Evolutionary conservation across 2,329 filamentous ascomycete species (phyloP).

Genomic region (Magnaporthiopsis incrustans): DNA sequence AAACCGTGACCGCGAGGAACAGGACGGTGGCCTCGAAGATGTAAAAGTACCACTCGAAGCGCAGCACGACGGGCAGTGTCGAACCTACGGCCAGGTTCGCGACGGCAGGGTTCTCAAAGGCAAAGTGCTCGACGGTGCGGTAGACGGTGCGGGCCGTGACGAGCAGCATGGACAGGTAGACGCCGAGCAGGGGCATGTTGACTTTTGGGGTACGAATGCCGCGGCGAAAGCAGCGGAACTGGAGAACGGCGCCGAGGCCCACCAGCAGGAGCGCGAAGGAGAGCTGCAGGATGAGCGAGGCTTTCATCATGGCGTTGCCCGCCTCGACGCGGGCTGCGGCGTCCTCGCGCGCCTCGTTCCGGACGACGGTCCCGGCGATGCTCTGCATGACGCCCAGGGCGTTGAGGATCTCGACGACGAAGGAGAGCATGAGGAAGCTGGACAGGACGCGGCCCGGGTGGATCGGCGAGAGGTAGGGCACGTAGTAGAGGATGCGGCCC

Average conservation of each 20-base stretch:
- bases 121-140: conserved; percentile 39
- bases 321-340: conserved; percentile 8
- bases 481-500: conserved; percentile 51
- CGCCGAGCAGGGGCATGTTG: conserved; percentile 22
- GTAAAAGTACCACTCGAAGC: conserved; percentile 38
- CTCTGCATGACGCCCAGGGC: conserved; percentile 32
- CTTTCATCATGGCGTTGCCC: conserved; percentile 30
- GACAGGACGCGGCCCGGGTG: conserved; percentile 34
- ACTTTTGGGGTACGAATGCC: conserved; percentile 14
- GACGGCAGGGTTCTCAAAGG: conserved; percentile 23
- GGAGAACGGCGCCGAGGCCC: conserved; percentile 35
- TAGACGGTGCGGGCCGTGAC: conserved; percentile 42
- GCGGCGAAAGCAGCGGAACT: conserved; percentile 24
- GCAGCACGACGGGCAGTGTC: conserved; percentile 27
- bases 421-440: conserved; percentile 37
- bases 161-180: conserved; percentile 35
- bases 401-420: conserved; percentile 38
- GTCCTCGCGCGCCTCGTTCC: neutral
- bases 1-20: conserved; percentile 28
- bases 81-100: conserved; percentile 15
- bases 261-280: conserved; percentile 37
- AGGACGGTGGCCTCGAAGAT: conserved; percentile 34
- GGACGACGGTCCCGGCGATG: neutral
- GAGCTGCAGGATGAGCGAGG: conserved; percentile 38
- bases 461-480: conserved; percentile 49